Evolutionary conservation across 2,329 filamentous ascomycete species (phyloP), one percentile per base, ranked within the genome.

Genomic region (Fusarium buxicola): DNA sequence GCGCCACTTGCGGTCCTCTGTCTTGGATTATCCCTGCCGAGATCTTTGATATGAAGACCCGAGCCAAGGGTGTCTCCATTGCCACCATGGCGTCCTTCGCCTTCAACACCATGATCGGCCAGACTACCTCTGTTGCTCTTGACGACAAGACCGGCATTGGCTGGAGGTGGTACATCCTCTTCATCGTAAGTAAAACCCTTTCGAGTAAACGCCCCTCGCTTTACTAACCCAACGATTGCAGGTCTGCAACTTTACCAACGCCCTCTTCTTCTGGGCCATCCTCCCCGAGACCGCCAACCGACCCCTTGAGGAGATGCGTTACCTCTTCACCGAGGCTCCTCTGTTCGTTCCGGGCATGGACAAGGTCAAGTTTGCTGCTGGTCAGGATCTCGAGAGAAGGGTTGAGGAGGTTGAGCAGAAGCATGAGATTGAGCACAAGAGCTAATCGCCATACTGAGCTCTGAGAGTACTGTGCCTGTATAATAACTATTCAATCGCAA

Each of bases 31-130:
- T 88, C 58, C 86, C 85, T 0, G 87, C 89, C 45, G 89, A 92
- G 72, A 89, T 92, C 35, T 93, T 93, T 76, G 90, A 93, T 75
- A 93, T 89, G 3, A 85, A 88, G 60, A 93, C 90, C 0, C 84
- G 91, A 34, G 82, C 86, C 49, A 92, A 92, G 78, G 90, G 89
- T 67, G 90, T 93, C 2, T 89, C 88, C 2, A 86, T 92, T 60
- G 89, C 89, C 0, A 90, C 88, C 6, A 92, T 92, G 89, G 82
- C 79, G 1, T 87, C 83, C 10, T 92, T 90, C 73, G 89, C 89
- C 2, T 92, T 91, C 79, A 92, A 91, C 77, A 91, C 89, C 27
- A 86, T 92, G 84, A 91, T 92, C 53, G 88, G 88, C 2, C 69
- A 73, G 72, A 83, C 88, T 9, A 91, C 88, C 0, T 84, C 84